Conservation (phyloP, 164 flowering plant species). For the Cinnamomum micranthum region DNA sequence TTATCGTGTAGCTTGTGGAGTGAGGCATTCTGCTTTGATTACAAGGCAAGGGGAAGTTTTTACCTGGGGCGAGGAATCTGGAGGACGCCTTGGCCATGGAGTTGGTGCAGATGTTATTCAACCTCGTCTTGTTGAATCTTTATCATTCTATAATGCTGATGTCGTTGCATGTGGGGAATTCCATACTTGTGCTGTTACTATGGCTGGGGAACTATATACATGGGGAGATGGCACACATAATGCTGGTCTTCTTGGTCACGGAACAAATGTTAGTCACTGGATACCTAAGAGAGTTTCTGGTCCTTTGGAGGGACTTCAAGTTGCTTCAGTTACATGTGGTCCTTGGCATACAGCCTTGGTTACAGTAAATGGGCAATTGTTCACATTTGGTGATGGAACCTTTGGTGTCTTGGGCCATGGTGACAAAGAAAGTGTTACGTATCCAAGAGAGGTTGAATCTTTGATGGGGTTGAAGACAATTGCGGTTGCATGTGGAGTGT, state of each 20-base stretch:
- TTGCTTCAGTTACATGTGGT: conserved; percentile 35
- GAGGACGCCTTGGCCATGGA: conserved; percentile 42
- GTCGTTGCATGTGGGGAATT: conserved; percentile 37
- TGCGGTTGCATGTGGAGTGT: conserved; percentile 39
- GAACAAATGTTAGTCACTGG: conserved; percentile 35
- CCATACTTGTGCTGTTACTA: conserved; percentile 38
- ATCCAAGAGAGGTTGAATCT: conserved; percentile 38
- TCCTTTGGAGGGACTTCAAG: conserved; percentile 34
- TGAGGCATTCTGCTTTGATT: conserved; percentile 32
- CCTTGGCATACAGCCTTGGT: conserved; percentile 40
- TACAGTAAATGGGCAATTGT: conserved; percentile 31
- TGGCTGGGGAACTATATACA: conserved; percentile 34
- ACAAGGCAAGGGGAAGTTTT: conserved; percentile 38
- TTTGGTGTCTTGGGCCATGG: conserved; percentile 43
- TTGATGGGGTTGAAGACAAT: conserved; percentile 34
- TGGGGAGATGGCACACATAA: conserved; percentile 42
- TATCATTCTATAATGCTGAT: conserved; percentile 27
- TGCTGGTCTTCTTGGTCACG: conserved; percentile 38
- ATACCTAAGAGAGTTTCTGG: conserved; percentile 40
- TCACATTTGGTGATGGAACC: conserved; percentile 43
- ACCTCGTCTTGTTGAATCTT: conserved; percentile 36
- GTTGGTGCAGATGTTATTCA: conserved; percentile 30
- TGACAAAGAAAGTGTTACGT: conserved; percentile 24
- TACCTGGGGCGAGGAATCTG: conserved; percentile 45
- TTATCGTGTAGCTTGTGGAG: conserved; percentile 34